Base-by-base conservation (phyloP, 2,329 filamentous ascomycete species). In the Claviceps sp. region DNA sequence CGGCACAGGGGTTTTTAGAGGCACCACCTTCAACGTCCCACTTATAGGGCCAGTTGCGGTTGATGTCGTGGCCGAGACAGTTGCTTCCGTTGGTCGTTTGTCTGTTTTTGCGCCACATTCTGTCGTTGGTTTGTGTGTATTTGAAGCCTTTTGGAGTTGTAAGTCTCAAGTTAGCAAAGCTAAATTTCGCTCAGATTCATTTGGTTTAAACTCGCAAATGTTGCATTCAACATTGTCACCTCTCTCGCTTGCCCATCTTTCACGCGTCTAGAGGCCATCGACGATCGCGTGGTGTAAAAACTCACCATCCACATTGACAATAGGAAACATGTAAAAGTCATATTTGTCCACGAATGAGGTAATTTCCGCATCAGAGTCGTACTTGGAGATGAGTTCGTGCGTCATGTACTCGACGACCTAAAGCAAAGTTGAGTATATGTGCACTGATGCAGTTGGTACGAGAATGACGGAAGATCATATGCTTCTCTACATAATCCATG, bases 281-380 rank as follows among this genome's bases (percentile, higher is more conserved):
- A 11, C 8, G 9, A 30, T 30, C 9, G 20, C 24, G 11, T 24
- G 14, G 13, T 11, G 14, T n/a, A 9, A 37, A 20, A 11, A 34
- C 67, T 58, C 60, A 75, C 74, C 78, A 52, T 83, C 79, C 0
- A 78, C 78, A 59, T 84, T 83, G 16, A 80, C 77, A 22, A 82
- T 66, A 2, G 80, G 79, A 54, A 83, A 72, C 58, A 85, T 73
- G 63, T 82, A 84, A 57, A 82, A 82, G 65, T 86, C 83, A 60
- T 81, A 83, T 52, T 71, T 77, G 63, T 84, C 72, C 20, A 84
- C 70, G 50, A 77, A 72, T 0, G 64, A 60, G 37, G 63, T 69
- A 38, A 73, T 62, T 2, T 66, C 61, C 16, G 65, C 56, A 14
- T 66, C 61, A 14, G 63, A 63, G 34, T 60, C 61, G 57, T 77